Evolutionary conservation across 495 filamentous ascomycete species (phyloP), one percentile per base, ranked within the genome.

Genomic region (Poronia punctata): DNA sequence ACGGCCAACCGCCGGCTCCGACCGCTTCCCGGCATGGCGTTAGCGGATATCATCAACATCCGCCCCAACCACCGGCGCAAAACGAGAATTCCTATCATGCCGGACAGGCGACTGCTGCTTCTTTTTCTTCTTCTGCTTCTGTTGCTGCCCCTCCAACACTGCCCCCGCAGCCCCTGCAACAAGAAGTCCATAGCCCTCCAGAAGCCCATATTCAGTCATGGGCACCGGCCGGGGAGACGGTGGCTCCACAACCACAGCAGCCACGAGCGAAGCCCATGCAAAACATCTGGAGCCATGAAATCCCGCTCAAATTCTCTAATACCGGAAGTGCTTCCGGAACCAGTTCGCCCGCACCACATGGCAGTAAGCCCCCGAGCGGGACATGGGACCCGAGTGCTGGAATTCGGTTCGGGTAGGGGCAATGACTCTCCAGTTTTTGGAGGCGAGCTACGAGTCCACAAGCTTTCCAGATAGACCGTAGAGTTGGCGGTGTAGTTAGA

Each of bases 271-370:
- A 57, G 16, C 71, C 73, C 0, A 65, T 75, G 49, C 62, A 62
- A n/a, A 64, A 69, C 2, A 76, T 85, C 45, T 92, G 86, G 86
- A 76, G 76, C 26, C 85, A 85, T 0, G 81, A 85, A 4, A 78
- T 84, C 66, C 84, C 83, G 0, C 88, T 92, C 45, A 80, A 80
- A 14, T 93, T 90, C 55, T 72, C 72, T 5, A 64, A 40, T 33
- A 33, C 38, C 28, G 50, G 37, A 45, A 49, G 38, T 34, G 52
- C 40, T 21, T 47, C 32, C 28, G 35, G 6, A 34, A 43, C 16
- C 14, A 37, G 29, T 11, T 33, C 17, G 10, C 35, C 18, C 4
- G 9, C 46, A 1, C 51, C 56, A 35, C 53, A 52, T 31, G 38
- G 46, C 11, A 49, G 36, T 18, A 53, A 48, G 34, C 35, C 42